Evolutionary conservation across 371 early-diverging fungal genomes (phyloP).

Genomic region (Mucor velutinosus): DNA sequence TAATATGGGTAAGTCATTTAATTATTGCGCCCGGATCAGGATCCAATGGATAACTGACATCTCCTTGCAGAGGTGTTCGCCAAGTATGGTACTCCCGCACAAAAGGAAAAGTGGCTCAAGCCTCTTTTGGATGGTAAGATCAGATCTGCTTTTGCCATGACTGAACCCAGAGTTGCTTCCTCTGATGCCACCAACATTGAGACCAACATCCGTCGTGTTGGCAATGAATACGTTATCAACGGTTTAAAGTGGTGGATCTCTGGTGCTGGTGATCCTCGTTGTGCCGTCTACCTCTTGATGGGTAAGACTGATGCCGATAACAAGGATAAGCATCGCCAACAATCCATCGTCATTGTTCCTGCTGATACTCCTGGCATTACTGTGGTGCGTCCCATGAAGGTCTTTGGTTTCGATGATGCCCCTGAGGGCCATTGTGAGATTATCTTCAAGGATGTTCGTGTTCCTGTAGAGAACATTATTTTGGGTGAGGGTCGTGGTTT

Average conservation of each 20-base stretch:
- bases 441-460: slow-evolving; percentile 85
- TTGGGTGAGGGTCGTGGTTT: slow-evolving; percentile 96
- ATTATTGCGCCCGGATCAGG: not conserved
- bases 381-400: slow-evolving; percentile 82
- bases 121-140: slow-evolving; percentile 91
- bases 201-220: slow-evolving; percentile 71
- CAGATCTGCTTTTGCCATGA: slow-evolving; percentile 98
- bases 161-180: slow-evolving; percentile 91
- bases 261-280: slow-evolving; percentile 92
- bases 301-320: slow-evolving; percentile 82
- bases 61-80: slow-evolving; percentile 81
- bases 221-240: slow-evolving; percentile 81
- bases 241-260: slow-evolving; percentile 98
- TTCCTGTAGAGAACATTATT: slow-evolving; percentile 86
- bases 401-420: slow-evolving; percentile 97
- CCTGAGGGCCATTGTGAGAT: slow-evolving; percentile 95
- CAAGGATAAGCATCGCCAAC: slow-evolving; percentile 78
- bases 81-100: slow-evolving; percentile 87
- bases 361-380: slow-evolving; percentile 85
- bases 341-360: slow-evolving; percentile 90
- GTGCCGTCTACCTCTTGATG: slow-evolving; percentile 83
- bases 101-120: slow-evolving; percentile 84
- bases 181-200: slow-evolving; percentile 97
- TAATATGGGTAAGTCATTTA: slow-evolving; percentile 76
- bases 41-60: not conserved